Percentiles rank a stretch among this genome's conserved stretches.
Conservation (phyloP, 805 yeast genomes). For the Candida broadrunensis region DNA sequence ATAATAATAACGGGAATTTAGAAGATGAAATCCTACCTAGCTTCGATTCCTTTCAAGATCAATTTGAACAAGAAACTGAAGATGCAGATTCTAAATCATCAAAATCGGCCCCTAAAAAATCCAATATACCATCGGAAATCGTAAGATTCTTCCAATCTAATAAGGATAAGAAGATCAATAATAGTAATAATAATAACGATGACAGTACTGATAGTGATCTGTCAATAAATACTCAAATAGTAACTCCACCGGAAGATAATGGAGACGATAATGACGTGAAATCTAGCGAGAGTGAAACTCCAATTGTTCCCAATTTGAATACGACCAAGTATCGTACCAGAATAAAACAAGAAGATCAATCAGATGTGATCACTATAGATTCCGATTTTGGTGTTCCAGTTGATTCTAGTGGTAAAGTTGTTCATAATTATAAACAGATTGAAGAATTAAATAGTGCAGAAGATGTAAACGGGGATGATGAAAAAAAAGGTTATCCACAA, state of each 20-base stretch:
- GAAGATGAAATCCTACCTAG: not conserved
- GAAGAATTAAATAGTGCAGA: slow-evolving; percentile 5
- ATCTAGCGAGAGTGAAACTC: slow-evolving; percentile 12
- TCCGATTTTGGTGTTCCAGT: slow-evolving; percentile 30
- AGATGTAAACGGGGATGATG: slow-evolving; percentile 16
- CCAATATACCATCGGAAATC: slow-evolving; percentile 1
- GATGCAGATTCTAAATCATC: not conserved
- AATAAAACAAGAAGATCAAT: slow-evolving; percentile 6
- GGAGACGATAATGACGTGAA: slow-evolving; percentile 8
- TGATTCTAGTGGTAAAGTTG: slow-evolving; percentile 18
- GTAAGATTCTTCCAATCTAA: slow-evolving; percentile 10
- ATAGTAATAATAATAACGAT: not conserved
- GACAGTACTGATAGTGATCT: slow-evolving; percentile 13
- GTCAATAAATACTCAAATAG: slow-evolving; percentile 8
- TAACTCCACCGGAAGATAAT: not conserved
- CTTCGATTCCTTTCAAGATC: not conserved
- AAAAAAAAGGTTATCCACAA: slow-evolving; percentile 5
- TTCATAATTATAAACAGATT: slow-evolving; percentile 5
- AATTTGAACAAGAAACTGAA: not conserved
- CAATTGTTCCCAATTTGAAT: not conserved
- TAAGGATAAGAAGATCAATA: not conserved
- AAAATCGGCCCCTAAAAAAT: not conserved
- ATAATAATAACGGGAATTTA: too few relatives aligned
- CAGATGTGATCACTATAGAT: slow-evolving; percentile 23
- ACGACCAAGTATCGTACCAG: not conserved